These are phyloP conservation scores for Phytophthora pinifolia DNA, from an alignment of 352 stramenopile species.

Conservation along the genomic window DNA sequence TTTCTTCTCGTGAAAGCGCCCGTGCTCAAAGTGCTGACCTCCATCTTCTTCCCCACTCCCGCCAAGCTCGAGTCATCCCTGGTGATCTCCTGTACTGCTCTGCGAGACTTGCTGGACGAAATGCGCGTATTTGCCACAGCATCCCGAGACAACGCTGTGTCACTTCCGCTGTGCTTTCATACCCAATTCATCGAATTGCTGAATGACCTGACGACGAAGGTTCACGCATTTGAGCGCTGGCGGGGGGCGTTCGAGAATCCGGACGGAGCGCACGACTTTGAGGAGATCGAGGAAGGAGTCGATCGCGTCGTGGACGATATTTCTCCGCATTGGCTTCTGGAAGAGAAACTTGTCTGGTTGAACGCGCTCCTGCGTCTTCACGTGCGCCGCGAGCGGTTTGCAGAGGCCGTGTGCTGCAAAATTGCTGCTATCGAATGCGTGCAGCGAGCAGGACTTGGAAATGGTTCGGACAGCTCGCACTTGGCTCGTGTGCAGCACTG, in stretches of 20 bases:
- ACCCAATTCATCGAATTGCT: slow-evolving; percentile 49
- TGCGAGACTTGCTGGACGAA: slow-evolving; percentile 55
- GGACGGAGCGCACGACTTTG: slow-evolving; percentile 35
- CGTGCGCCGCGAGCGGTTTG: slow-evolving; percentile 36
- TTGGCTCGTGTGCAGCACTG: slow-evolving; percentile 27
- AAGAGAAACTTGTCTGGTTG: slow-evolving; percentile 64
- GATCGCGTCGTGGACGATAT: slow-evolving; percentile 49
- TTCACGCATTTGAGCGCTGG: slow-evolving; percentile 66
- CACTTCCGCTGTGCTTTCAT: slow-evolving; percentile 36
- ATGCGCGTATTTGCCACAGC: slow-evolving; percentile 41
- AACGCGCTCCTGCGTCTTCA: slow-evolving; percentile 63
- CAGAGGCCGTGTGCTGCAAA: slow-evolving; percentile 66
- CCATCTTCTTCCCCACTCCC: slow-evolving; percentile 40
- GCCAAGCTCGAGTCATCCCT: neutral
- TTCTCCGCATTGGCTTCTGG: slow-evolving; percentile 53
- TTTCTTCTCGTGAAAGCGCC: slow-evolving; percentile 54
- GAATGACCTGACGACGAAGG: slow-evolving; percentile 51
- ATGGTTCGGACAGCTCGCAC: slow-evolving; percentile 5
- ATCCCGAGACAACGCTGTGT: slow-evolving; percentile 11
- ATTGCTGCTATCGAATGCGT: slow-evolving; percentile 47
- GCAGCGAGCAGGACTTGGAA: slow-evolving; percentile 3
- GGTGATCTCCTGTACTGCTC: slow-evolving; percentile 21
- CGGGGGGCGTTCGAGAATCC: slow-evolving; percentile 31
- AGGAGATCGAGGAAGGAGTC: slow-evolving; percentile 71
- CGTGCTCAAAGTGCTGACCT: slow-evolving; percentile 48